These are phyloP conservation scores for Aureobasidium sp. DNA, from an alignment of 2,329 filamentous ascomycete species.

Conservation along the genomic window DNA sequence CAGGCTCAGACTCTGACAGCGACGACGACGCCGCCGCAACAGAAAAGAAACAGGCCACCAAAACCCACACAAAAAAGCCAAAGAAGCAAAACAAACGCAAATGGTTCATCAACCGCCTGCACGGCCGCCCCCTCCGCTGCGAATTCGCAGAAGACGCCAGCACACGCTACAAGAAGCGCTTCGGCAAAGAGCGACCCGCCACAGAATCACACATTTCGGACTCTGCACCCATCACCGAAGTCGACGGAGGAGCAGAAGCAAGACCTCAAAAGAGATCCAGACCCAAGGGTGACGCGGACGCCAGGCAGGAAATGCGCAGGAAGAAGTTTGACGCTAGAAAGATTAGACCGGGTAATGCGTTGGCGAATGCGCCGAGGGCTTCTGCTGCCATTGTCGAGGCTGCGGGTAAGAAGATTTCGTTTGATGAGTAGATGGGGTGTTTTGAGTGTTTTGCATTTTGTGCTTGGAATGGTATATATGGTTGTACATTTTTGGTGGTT, in stretches of 20 bases:
- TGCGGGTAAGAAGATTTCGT: slow-evolving; percentile 73
- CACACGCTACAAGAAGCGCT: slow-evolving; percentile 87
- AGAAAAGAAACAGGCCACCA: slow-evolving; percentile 22
- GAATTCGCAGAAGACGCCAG: slow-evolving; percentile 92
- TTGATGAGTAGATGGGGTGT: slow-evolving; percentile 45
- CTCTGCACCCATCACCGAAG: slow-evolving; percentile 20
- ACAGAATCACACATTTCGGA: slow-evolving; percentile 27
- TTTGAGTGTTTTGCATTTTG: not conserved
- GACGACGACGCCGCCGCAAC: slow-evolving; percentile 28
- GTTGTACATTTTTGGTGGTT: not conserved
- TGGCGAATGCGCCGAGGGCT: slow-evolving; percentile 51
- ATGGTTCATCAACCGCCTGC: slow-evolving; percentile 80
- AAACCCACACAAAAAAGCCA: slow-evolving; percentile 28
- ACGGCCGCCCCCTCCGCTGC: slow-evolving; percentile 73
- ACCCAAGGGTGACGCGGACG: slow-evolving; percentile 27
- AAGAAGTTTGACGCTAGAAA: slow-evolving; percentile 39
- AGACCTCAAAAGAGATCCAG: slow-evolving; percentile 23
- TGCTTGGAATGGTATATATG: not conserved
- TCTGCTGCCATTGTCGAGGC: slow-evolving; percentile 73
- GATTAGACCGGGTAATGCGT: slow-evolving; percentile 38
- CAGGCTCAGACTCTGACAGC: slow-evolving; percentile 30
- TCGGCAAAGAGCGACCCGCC: slow-evolving; percentile 51
- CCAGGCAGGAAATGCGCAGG: slow-evolving; percentile 27
- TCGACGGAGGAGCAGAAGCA: slow-evolving; percentile 21
- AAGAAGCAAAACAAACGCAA: slow-evolving; percentile 46